Base-by-base conservation (phyloP, 257 asterid species). In the Ilex asprella region DNA sequence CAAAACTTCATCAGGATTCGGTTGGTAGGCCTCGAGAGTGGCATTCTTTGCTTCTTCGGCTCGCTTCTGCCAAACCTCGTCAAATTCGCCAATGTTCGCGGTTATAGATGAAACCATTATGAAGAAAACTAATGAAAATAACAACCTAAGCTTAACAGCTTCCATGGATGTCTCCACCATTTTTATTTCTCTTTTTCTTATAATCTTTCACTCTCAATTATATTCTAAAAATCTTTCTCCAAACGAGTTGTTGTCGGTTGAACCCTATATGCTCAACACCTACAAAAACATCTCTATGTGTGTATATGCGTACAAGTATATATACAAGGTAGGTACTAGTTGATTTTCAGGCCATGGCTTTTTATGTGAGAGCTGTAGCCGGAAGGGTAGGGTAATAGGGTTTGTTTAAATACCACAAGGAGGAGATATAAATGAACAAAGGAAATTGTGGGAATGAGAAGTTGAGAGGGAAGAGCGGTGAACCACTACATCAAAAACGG, bases 21-120 rank as follows among this genome's bases (percentile, higher is more conserved):
- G 84, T 29, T 77, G 66, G 69, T 77, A 80, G 56, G 89, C 82
- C 5, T 59, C 65, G 12, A 52, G 82, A 58, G 86, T 66, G 39
- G 76, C 82, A 52, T 55, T 49, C 66, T 75, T 68, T 0, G 86
- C 84, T 65, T 61, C 66, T 6, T 61, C n/a, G 7, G 71, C 74
- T 10, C 89, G 80, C 65, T 66, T 9, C 68, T 53, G 63, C 89
- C 89, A 82, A 2, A 75, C 63, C 9, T n/a, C 57, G 31, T 70
- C 70, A 7, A 30, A 13, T 10, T 60, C 57, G 6, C 10, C 50
- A 50, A 59, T 5, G 12, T 50, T 62, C 31, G 82, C 78, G 65
- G 50, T 39, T 21, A 61, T 29, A 58, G 72, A 49, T 60, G 66
- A 60, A 30, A 64, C 70, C 57, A 65, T 47, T 8, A 56, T 9